Conservation (phyloP, 768 basidiomycete species). For the Piloderma croceum region DNA sequence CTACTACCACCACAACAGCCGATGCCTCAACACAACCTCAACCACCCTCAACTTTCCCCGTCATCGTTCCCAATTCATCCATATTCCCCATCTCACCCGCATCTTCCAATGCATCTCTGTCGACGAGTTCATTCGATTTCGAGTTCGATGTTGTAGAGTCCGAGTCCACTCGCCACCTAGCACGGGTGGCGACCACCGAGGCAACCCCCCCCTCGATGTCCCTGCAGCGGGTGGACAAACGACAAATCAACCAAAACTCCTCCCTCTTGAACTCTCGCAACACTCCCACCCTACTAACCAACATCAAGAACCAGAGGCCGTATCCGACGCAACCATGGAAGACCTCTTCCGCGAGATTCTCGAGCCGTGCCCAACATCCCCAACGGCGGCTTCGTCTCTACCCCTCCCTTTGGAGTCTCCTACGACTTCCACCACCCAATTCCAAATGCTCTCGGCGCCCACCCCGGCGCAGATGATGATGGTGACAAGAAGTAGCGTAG, state of each 20-base stretch:
- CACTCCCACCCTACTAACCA: slow-evolving; percentile 16
- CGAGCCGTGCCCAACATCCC: slow-evolving; percentile 30
- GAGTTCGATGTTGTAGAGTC: slow-evolving; percentile 32
- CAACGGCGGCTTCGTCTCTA: slow-evolving; percentile 16
- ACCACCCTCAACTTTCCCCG: slow-evolving; percentile 24
- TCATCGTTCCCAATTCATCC: slow-evolving; percentile 26
- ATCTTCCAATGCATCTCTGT: slow-evolving; percentile 26
- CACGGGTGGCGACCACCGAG: slow-evolving; percentile 90
- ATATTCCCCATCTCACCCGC: slow-evolving; percentile 35
- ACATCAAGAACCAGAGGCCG: slow-evolving; percentile 14
- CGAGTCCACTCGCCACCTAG: slow-evolving; percentile 92
- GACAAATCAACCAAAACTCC: slow-evolving; percentile 13
- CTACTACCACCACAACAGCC: slow-evolving; percentile 16
- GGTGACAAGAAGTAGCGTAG: slow-evolving; percentile 16
- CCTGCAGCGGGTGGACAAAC: slow-evolving; percentile 89
- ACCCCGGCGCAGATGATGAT: slow-evolving; percentile 19
- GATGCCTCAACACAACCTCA: slow-evolving; percentile 21
- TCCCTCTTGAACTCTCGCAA: slow-evolving; percentile 19
- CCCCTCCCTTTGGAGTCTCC: slow-evolving; percentile 17
- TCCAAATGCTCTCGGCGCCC: slow-evolving; percentile 12
- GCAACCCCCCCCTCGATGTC: slow-evolving; percentile 54
- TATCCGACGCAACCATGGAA: slow-evolving; percentile 64
- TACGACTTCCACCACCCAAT: slow-evolving; percentile 18
- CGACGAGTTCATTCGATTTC: no score
- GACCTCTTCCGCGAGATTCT: slow-evolving; percentile 67